Evolutionary conservation across 352 stramenopile genomes (phyloP).

Genomic region (Pythium volutum): DNA sequence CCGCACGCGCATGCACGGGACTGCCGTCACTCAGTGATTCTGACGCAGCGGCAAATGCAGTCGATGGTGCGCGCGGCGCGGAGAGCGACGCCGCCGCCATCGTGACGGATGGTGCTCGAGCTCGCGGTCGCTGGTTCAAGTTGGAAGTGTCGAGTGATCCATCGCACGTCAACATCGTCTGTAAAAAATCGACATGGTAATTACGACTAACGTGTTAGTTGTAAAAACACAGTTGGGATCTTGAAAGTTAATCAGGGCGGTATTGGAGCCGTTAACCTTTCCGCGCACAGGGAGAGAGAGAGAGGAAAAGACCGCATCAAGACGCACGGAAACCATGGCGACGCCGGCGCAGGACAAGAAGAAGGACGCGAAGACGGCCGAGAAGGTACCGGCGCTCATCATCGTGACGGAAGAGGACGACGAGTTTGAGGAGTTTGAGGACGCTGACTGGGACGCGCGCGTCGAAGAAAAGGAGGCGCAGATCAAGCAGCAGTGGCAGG

Average conservation of each 20-base stretch:
- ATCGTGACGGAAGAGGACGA: constrained; percentile 87
- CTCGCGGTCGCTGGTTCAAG: constrained; percentile 7
- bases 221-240: constrained; percentile 9
- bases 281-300: constrained; percentile 1
- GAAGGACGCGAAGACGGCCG: constrained; percentile 23
- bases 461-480: constrained; percentile 78
- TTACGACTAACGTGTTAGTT: background rate
- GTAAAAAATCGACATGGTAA: constrained; percentile 14
- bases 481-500: constrained; percentile 91
- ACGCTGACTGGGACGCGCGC: constrained; percentile 70
- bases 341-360: constrained; percentile 15
- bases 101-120: background rate
- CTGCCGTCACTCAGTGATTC: background rate
- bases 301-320: constrained; percentile 7
- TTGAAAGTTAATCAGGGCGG: constrained; percentile 16
- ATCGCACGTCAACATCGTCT: constrained; percentile 17
- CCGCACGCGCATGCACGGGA: constrained; percentile 9
- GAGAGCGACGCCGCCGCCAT: background rate
- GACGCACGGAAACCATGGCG: background rate
- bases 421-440: constrained; percentile 89
- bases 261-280: background rate
- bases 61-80: background rate
- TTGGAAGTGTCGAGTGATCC: constrained; percentile 5
- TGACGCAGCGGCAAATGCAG: background rate
- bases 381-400: constrained; percentile 69